A percentile compares a stretch with the other conserved stretches of the same genome.
Evolutionary conservation across 2,329 filamentous ascomycete species (phyloP).

Genomic region (Westerdykella aurantiaca): DNA sequence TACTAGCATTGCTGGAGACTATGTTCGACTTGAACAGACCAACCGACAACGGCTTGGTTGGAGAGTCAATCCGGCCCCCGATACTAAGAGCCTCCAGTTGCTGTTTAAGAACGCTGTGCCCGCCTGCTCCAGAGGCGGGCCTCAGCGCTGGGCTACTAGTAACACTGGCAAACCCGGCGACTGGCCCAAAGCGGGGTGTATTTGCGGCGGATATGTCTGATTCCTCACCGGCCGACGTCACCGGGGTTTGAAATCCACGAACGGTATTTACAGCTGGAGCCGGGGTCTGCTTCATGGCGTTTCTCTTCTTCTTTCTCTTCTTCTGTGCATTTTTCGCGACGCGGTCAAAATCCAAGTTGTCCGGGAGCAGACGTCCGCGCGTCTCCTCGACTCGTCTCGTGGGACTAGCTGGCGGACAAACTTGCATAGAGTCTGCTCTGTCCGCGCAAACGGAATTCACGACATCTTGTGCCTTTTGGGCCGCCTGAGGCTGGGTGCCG

Average conservation of each 20-base stretch:
- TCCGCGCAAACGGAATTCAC: conserved; percentile 10
- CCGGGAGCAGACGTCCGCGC: conserved; percentile 3
- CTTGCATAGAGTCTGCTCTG: conserved; percentile 19
- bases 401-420: conserved; percentile 16
- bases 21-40: conserved; percentile 28
- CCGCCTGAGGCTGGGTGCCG: conserved; percentile 21
- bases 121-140: conserved; percentile 52
- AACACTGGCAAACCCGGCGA: conserved; percentile 43
- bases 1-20: conserved; percentile 53
- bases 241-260: conserved; percentile 47
- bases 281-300: conserved; percentile 21
- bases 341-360: conserved; percentile 36
- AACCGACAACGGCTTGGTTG: conserved; percentile 43
- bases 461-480: conserved; percentile 7
- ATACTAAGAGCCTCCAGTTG: conserved; percentile 75
- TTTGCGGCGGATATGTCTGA: conserved; percentile 44
- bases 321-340: conserved; percentile 36
- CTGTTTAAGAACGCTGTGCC: conserved; percentile 75
- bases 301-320: conserved; percentile 37
- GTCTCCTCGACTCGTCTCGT: conserved; percentile 1
- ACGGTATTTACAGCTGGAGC: conserved; percentile 34
- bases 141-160: conserved; percentile 50
- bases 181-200: conserved; percentile 40
- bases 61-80: conserved; percentile 51
- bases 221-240: conserved; percentile 51